A percentile compares a stretch with the other conserved stretches of the same genome.
Conservation (phyloP, 1,284 basidiomycete species). For the Stygiomarasmius scandens region DNA sequence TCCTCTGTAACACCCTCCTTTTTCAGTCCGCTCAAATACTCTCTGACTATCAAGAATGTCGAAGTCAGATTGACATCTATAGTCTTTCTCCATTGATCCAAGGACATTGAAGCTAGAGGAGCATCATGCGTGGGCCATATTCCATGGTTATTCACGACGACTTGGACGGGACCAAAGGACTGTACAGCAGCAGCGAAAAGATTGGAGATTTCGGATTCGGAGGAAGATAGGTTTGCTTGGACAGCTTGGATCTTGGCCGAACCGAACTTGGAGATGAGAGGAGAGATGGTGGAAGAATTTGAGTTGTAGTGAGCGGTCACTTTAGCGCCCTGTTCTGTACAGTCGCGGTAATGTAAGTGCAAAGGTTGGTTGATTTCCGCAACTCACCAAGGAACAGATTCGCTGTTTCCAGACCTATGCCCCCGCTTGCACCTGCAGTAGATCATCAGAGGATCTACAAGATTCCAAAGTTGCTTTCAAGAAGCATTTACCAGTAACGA, state of each 20-base stretch:
- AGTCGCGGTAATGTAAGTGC: no score
- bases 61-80: slow-evolving; percentile 32
- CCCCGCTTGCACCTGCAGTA: slow-evolving; percentile 61
- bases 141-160: slow-evolving; percentile 69
- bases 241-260: slow-evolving; percentile 35
- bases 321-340: slow-evolving; percentile 64
- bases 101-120: slow-evolving; percentile 59
- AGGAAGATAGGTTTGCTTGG: slow-evolving; percentile 23
- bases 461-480: no score
- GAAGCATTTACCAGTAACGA: slow-evolving; percentile 38
- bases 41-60: slow-evolving; percentile 45
- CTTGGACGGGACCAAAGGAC: slow-evolving; percentile 54
- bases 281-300: slow-evolving; percentile 46
- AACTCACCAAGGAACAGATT: slow-evolving; percentile 54
- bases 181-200: slow-evolving; percentile 43
- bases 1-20: slow-evolving; percentile 45
- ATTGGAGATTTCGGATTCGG: slow-evolving; percentile 52
- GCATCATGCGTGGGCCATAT: slow-evolving; percentile 51
- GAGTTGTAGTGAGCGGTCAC: slow-evolving; percentile 78
- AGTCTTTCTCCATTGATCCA: slow-evolving; percentile 68
- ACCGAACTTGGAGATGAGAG: slow-evolving; percentile 42
- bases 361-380: no score
- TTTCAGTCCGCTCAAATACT: slow-evolving; percentile 57
- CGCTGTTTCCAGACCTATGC: slow-evolving; percentile 64
- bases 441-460: background rate